Percentiles rank a stretch among this genome's conserved stretches.
phyloP scores from a whole-genome alignment of 139 green algal species.

The Closterium sp. region DNA sequence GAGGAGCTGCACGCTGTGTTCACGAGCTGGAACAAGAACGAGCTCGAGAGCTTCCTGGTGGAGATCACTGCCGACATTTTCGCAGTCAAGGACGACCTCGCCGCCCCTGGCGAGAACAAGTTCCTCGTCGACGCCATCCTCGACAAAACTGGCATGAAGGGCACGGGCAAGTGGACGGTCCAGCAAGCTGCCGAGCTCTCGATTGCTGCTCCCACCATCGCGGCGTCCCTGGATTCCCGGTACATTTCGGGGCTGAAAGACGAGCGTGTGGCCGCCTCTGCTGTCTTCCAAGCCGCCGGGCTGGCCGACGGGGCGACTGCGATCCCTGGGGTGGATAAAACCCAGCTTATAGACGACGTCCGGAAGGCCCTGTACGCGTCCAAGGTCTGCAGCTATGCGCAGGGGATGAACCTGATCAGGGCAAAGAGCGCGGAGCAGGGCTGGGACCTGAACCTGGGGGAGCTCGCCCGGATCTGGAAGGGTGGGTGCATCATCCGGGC shows the following conservation, averaged over 20 bases:
- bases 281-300: slow-evolving; percentile 6
- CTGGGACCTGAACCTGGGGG: slow-evolving; percentile 91
- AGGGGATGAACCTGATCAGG: slow-evolving; percentile 99
- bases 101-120: slow-evolving; percentile 46
- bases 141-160: slow-evolving; percentile 98
- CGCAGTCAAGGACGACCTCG: slow-evolving; percentile 55
- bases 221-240: slow-evolving; percentile 80
- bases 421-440: slow-evolving; percentile 85
- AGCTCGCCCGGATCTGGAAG: slow-evolving; percentile 93
- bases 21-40: slow-evolving; percentile 85
- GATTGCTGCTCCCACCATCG: slow-evolving; percentile 91
- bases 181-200: slow-evolving; percentile 96
- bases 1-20: slow-evolving; percentile 87
- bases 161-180: slow-evolving; percentile 99
- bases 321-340: slow-evolving; percentile 75
- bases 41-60: slow-evolving; percentile 87
- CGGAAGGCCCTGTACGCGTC: slow-evolving; percentile 50
- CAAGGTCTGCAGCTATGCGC: slow-evolving; percentile 91
- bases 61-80: slow-evolving; percentile 88
- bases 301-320: not conserved
- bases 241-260: slow-evolving; percentile 81
- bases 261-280: slow-evolving; percentile 76
- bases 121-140: slow-evolving; percentile 94
- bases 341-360: slow-evolving; percentile 83
- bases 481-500: slow-evolving; percentile 99